Conservation (phyloP, 345 rosid genomes). For the Barbarea vulgaris region DNA sequence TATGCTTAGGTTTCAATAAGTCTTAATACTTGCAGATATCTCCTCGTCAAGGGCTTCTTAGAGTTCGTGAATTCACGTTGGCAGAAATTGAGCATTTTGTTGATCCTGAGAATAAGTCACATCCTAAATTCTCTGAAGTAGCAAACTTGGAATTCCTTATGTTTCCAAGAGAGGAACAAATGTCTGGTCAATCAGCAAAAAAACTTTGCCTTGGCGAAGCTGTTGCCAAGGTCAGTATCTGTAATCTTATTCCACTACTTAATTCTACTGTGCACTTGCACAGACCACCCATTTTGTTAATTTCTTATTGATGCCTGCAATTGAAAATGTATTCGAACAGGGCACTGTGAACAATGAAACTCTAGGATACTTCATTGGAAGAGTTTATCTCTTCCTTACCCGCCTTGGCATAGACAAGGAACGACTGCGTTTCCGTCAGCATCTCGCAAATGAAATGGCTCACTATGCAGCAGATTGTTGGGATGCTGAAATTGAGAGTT, state of each 20-base stretch:
- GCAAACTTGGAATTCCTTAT: slow-evolving; percentile 72
- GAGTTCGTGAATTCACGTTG: slow-evolving; percentile 93
- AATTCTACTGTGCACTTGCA: not conserved
- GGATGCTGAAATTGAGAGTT: slow-evolving; percentile 97
- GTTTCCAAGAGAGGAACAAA: slow-evolving; percentile 90
- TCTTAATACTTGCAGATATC: slow-evolving; percentile 57
- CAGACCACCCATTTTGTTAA: not conserved
- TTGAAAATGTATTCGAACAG: slow-evolving; percentile 41
- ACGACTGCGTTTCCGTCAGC: slow-evolving; percentile 88
- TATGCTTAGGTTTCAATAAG: not conserved
- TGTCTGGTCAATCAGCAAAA: slow-evolving; percentile 83
- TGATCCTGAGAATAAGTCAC: slow-evolving; percentile 96
- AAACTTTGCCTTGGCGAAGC: slow-evolving; percentile 67
- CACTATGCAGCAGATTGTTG: slow-evolving; percentile 99
- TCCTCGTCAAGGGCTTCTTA: slow-evolving; percentile 97
- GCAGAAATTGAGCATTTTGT: slow-evolving; percentile 98
- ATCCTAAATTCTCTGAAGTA: slow-evolving; percentile 75
- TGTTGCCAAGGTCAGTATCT: slow-evolving; percentile 66
- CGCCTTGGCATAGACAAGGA: slow-evolving; percentile 78
- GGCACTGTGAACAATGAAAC: slow-evolving; percentile 94
- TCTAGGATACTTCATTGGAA: slow-evolving; percentile 93
- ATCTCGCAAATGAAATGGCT: slow-evolving; percentile 98
- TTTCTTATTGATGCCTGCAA: slow-evolving; percentile 25
- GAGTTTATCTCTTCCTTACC: slow-evolving; percentile 86
- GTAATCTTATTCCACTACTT: not conserved